Conservation (phyloP, 768 basidiomycete species). For the Tricholomella constricta region DNA sequence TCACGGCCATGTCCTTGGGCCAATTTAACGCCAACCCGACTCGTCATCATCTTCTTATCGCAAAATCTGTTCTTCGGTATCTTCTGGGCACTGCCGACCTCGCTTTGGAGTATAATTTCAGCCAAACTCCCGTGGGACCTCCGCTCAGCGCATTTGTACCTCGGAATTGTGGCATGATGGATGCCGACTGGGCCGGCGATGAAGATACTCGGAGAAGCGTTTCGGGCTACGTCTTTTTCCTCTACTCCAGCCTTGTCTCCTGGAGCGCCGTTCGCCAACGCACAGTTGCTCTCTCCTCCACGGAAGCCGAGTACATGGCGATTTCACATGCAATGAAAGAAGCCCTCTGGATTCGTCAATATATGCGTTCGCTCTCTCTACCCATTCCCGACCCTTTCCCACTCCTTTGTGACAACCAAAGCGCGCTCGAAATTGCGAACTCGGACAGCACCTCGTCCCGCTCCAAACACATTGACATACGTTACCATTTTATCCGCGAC, state of each 20-base stretch:
- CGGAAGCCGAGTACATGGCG: conserved; percentile 26
- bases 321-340: conserved; percentile 14
- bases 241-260: conserved; percentile 15
- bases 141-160: not conserved
- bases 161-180: conserved; percentile 19
- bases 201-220: conserved; percentile 26
- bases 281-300: too few species aligned
- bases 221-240: conserved; percentile 21
- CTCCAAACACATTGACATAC: not conserved
- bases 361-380: not conserved
- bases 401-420: too few species aligned
- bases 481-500: not conserved
- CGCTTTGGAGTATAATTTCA: conserved; percentile 17
- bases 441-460: conserved; percentile 7
- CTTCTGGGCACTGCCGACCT: conserved; percentile 30
- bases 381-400: too few species aligned
- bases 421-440: too few species aligned
- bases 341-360: too few species aligned
- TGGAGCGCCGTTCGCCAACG: too few species aligned
- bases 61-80: conserved; percentile 34
- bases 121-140: not conserved
- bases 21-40: too few species aligned
- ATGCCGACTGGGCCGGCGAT: conserved; percentile 39
- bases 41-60: conserved; percentile 27
- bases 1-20: conserved; percentile 18